Base-by-base conservation (phyloP, 345 rosid species). In the Syzygium grande region DNA sequence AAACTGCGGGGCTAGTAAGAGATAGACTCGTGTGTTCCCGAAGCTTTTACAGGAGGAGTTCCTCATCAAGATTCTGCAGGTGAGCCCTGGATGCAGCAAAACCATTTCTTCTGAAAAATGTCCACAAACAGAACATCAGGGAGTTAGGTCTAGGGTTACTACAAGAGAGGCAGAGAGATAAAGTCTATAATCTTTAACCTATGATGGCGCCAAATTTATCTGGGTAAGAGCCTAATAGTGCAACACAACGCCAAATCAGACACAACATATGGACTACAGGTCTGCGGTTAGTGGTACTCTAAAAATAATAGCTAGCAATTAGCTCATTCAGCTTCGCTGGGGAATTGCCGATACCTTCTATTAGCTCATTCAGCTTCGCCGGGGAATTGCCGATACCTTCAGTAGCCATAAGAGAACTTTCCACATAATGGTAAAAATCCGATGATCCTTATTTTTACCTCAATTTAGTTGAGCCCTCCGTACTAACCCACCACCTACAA, bases 101-200 rank as follows among this genome's bases (percentile, higher is more conserved):
- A 92, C 99, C 99, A 96, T 90, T 95, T 97, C 90, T 91, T 96
- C 99, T 97, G 97, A 58, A 89, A 89, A 89, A 51, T 86, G 89
- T 53, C 21, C 73, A 38, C 86, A 58, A 29, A 73, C 63, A n/a
- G 38, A 86, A 85, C 58, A 91, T 55, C 85, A 65, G 30, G 10
- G 43, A 3, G 84, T 23, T 52, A 22, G 23, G 52, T 7, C 7
- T 55, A 55, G 21, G 29, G 51, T n/a, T 53, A 52, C 19, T 3
- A 38, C 6, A 52, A 84, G 21, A 52, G 54, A 52, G 16, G 38
- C 54, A 85, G n/a, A 83, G 29, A 85, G 85, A 49, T 25, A 22
- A 80, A 13, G 46, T 30, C 79, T 30, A 34, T 30, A 30, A 19
- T 34, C 13, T 1, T 30, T 30, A 30, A 68, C 46, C 43, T 30